A percentile compares a stretch with the other conserved stretches of the same genome.
These are phyloP conservation scores for Rutstroemia sp. DNA, from an alignment of 2,329 filamentous ascomycete species.

Conservation along the genomic window DNA sequence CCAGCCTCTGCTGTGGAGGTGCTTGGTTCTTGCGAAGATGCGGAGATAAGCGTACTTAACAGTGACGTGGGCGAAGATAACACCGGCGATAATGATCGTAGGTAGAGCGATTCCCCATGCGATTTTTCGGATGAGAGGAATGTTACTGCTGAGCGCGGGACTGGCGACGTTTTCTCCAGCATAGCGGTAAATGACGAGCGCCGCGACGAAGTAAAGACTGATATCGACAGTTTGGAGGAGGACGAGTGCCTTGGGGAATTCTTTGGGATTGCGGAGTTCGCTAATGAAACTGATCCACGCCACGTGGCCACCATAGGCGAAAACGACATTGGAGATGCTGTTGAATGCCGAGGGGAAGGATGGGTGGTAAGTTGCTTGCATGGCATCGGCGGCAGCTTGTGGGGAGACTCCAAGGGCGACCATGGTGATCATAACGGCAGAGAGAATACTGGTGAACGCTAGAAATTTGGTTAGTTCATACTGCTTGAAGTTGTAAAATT, in stretches of 20 bases:
- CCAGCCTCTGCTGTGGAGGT: slow-evolving; percentile 36
- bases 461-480: neutral
- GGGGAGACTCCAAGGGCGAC: slow-evolving; percentile 34
- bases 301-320: slow-evolving; percentile 52
- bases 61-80: slow-evolving; percentile 62
- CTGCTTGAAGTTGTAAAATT: neutral
- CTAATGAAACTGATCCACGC: slow-evolving; percentile 53
- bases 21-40: slow-evolving; percentile 46
- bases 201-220: slow-evolving; percentile 46
- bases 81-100: slow-evolving; percentile 63
- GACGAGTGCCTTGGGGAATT: slow-evolving; percentile 51
- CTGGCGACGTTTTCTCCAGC: slow-evolving; percentile 53
- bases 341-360: slow-evolving; percentile 38
- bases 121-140: slow-evolving; percentile 47
- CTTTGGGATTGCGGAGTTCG: slow-evolving; percentile 47
- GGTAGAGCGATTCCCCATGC: slow-evolving; percentile 63
- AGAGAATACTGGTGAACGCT: slow-evolving; percentile 48
- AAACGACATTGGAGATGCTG: slow-evolving; percentile 48
- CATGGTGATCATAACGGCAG: slow-evolving; percentile 50
- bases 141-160: slow-evolving; percentile 56
- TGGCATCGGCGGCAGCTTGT: neutral
- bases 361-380: slow-evolving; percentile 34
- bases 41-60: slow-evolving; percentile 60
- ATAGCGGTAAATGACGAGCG: slow-evolving; percentile 57
- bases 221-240: slow-evolving; percentile 53